Conservation (phyloP, 129 eudicot genomes). For the Pseudognaphalium luteoalbum region DNA sequence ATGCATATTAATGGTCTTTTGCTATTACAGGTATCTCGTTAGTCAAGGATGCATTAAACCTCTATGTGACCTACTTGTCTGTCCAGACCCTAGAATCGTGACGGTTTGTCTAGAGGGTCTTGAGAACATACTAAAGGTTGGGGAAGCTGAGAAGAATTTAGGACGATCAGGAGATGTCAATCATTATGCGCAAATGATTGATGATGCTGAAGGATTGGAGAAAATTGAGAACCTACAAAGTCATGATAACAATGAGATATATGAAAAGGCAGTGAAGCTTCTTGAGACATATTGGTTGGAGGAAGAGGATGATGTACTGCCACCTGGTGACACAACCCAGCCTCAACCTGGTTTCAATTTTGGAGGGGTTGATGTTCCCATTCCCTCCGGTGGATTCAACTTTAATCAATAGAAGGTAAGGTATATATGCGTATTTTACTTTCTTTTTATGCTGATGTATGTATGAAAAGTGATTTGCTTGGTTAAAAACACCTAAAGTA, state of each 20-base stretch:
- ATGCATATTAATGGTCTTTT: not conserved
- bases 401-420: slow-evolving; percentile 52
- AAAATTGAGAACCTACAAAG: slow-evolving; percentile 76
- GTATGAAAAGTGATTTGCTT: not conserved
- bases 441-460: not conserved
- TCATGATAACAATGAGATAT: slow-evolving; percentile 83
- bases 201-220: slow-evolving; percentile 83
- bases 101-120: slow-evolving; percentile 88
- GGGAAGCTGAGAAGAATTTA: slow-evolving; percentile 70
- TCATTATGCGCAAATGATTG: slow-evolving; percentile 72
- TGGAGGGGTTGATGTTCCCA: slow-evolving; percentile 55
- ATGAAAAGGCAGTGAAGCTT: slow-evolving; percentile 77
- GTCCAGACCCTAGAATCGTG: slow-evolving; percentile 85
- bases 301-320: slow-evolving; percentile 65
- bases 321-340: slow-evolving; percentile 50
- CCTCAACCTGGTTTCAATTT: slow-evolving; percentile 45
- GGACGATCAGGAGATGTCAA: slow-evolving; percentile 59
- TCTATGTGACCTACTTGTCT: slow-evolving; percentile 69
- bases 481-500: not conserved
- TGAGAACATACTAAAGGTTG: slow-evolving; percentile 78
- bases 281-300: slow-evolving; percentile 88
- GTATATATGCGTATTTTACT: not conserved
- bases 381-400: slow-evolving; percentile 76
- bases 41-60: slow-evolving; percentile 77
- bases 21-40: slow-evolving; percentile 62